Conservation (phyloP, 768 basidiomycete species). For the Mycena metata region DNA sequence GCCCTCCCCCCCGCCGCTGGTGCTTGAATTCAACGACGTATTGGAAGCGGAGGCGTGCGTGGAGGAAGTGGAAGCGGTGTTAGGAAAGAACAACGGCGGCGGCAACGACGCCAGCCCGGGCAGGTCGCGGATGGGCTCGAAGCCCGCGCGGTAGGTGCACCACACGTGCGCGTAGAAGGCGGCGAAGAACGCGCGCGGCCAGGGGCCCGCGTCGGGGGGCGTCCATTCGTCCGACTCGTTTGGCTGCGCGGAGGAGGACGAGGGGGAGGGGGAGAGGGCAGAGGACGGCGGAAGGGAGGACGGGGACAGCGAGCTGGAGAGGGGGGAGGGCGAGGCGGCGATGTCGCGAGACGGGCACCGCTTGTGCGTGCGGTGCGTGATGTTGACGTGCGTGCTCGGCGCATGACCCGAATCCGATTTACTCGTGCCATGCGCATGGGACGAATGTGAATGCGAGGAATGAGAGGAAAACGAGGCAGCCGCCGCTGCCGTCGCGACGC, state of each 20-base stretch:
- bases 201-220: conserved; percentile 41
- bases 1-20: too few relatives aligned
- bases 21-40: too few relatives aligned
- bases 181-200: conserved; percentile 74
- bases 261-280: too few relatives aligned
- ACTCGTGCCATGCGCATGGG: too few relatives aligned
- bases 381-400: neutral
- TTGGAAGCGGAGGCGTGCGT: too few relatives aligned
- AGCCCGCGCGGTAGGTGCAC: conserved; percentile 82
- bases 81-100: conserved; percentile 5
- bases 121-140: conserved; percentile 71
- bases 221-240: conserved; percentile 1
- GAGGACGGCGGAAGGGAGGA: conserved; percentile 6
- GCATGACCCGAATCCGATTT: too few relatives aligned
- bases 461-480: neutral
- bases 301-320: too few relatives aligned
- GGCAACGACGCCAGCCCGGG: conserved; percentile 18
- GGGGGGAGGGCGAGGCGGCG: neutral
- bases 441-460: too few relatives aligned
- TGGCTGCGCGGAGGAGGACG: too few relatives aligned
- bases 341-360: neutral
- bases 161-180: conserved; percentile 83
- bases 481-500: conserved; percentile 16
- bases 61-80: too few relatives aligned
- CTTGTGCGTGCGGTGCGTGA: neutral